phyloP scores from a whole-genome alignment of 805 yeast genomes.

The Lipomyces yamadae region DNA sequence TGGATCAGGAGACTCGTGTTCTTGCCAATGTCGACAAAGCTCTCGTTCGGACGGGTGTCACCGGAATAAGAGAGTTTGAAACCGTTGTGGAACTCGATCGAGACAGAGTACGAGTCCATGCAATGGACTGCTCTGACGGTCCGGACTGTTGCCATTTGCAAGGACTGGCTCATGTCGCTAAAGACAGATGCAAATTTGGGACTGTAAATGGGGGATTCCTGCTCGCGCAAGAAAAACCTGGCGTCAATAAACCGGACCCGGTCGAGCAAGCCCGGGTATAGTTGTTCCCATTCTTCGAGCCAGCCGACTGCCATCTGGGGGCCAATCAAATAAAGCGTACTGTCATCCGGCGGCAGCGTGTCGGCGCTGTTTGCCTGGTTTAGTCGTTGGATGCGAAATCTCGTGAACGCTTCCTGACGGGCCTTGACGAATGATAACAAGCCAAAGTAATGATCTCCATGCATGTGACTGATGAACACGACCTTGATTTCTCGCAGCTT shows the following conservation, averaged over 20 bases:
- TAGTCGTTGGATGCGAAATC: constrained; percentile 32
- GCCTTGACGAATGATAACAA: constrained; percentile 66
- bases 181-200: constrained; percentile 3
- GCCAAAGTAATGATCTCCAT: constrained; percentile 97
- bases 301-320: constrained; percentile 79
- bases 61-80: constrained; percentile 90
- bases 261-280: constrained; percentile 44
- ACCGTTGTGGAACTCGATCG: constrained; percentile 52
- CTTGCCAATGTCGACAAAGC: constrained; percentile 68
- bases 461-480: constrained; percentile 83
- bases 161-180: constrained; percentile 40
- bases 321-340: constrained; percentile 60
- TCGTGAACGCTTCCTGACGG: constrained; percentile 53
- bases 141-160: constrained; percentile 48
- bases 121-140: constrained; percentile 87
- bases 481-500: constrained; percentile 66
- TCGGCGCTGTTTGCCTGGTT: constrained; percentile 49
- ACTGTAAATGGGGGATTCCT: neutral
- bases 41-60: constrained; percentile 82
- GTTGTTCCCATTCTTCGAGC: constrained; percentile 66
- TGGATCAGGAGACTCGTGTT: constrained; percentile 79
- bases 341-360: constrained; percentile 39
- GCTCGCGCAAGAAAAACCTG: neutral
- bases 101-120: constrained; percentile 73
- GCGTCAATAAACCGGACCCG: constrained; percentile 21